Base-by-base conservation (phyloP, 306 rosid species). In the Vigna hirtella region DNA sequence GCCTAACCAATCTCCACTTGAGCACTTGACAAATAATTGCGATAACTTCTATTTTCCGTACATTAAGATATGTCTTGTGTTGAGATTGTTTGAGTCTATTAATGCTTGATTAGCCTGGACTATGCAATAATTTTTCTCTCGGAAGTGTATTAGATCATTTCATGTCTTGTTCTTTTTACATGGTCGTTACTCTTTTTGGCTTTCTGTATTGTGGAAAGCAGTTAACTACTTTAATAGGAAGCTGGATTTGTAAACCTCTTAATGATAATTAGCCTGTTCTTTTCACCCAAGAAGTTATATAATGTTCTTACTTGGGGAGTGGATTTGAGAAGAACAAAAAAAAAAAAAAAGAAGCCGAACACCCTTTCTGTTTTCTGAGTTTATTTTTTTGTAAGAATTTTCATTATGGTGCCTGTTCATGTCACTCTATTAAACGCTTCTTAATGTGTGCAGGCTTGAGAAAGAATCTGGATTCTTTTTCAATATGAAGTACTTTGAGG, bases 401-500 rank as follows among this genome's bases (percentile, higher is more conserved):
- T 68, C 6, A 45, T 32, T 32, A 56, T 74, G 6, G 38, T 34
- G 38, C 7, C 38, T 34, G 38, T 34, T 34, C 65, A 18, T 42
- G 51, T 64, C 18, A 55, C 62, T 67, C 63, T 72, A 58, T 61
- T 56, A 59, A 70, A 64, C 51, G 57, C 38, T 63, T 78, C 53
- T 18, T 66, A 17, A 20, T 65, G 73, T 13, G 15, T 76, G 66
- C 66, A 93, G 98, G 84, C 98, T 93, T 43, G 98, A 93, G 88
- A 88, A 93, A 82, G 97, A 93, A 83, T 91, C 98, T 1, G 98
- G 91, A 42, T 91, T 88, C 79, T 93, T 79, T 88, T 93, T 93
- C 90, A 88, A 93, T 85, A 79, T 88, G 90, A 91, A 90, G 83
- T 93, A 91, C 89, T 93, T 93, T 58, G 98, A 91, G 84, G 98